Evolutionary conservation across 257 asterid species (phyloP), one percentile per base, ranked within the genome.

Genomic region (Nicotiana sylvestris): DNA sequence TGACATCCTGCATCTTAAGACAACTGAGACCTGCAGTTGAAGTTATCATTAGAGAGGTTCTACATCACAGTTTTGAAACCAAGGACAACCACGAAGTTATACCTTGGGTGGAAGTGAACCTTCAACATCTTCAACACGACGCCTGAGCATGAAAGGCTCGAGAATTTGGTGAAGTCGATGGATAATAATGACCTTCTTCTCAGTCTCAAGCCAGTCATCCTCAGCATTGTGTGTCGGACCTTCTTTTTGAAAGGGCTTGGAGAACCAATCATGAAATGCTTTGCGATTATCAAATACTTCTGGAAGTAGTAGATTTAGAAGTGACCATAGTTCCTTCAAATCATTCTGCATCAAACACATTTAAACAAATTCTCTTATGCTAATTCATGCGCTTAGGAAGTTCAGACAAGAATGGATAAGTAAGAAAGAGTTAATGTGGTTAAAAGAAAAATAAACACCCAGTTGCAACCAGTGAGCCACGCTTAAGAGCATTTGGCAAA

Each of bases 21-120:
- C 96, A 88, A 96, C 85, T 30, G 99, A 95, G 84, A 96, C 97
- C 99, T 96, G 93, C 94, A 89, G 82, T 66, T 43, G 83, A 85
- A 90, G 82, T 64, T 29, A 80, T 70, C 61, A 65, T 92, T 81
- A 91, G 88, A 80, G 67, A 85, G 21, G 56, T 78, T 77, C 78
- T 37, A 78, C 16, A 64, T 51, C 69, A 81, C 82, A 83, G 60
- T 37, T 37, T 35, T 13, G 58, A 12, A 81, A 78, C 53, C 77
- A 11, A 78, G 30, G 64, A 84, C 83, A 81, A 67, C 70, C 77
- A 78, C 7, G 83, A 82, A 82, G 65, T 49, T 76, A 82, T 88
- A 93, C 99, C 98, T 96, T 96, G 62, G 99, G 98, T 83, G 99
- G 99, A 86, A 96, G 99, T 76, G 98, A 94, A 74, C 99, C 99